Percentiles rank a stretch among this genome's conserved stretches.
These are phyloP conservation scores for Plasmodium vivax DNA, from an alignment of 169 alveolate species.

Conservation along the genomic window DNA sequence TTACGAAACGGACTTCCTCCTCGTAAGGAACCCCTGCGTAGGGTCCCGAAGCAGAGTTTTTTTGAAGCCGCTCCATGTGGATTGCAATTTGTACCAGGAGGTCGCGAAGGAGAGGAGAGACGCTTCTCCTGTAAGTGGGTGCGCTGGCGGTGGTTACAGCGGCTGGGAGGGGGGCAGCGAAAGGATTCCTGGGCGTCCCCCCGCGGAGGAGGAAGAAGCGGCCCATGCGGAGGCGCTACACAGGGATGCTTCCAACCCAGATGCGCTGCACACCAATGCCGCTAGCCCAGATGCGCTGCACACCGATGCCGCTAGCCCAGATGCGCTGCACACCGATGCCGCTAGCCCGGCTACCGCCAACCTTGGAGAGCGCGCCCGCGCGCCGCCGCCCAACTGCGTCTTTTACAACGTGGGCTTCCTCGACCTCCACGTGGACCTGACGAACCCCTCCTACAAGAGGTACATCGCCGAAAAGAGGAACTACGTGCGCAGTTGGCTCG, in stretches of 20 bases:
- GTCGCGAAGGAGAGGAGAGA: background rate
- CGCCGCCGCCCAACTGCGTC: background rate
- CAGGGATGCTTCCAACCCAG: background rate
- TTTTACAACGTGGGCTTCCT: constrained; percentile 67
- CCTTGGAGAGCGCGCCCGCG: background rate
- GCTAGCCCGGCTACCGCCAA: background rate
- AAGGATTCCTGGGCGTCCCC: background rate
- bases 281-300: background rate
- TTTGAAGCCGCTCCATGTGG: constrained; percentile 58
- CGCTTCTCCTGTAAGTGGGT: background rate
- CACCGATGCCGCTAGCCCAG: background rate
- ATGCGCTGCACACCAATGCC: background rate
- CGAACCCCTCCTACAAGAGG: constrained; percentile 33
- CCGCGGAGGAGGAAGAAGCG: background rate
- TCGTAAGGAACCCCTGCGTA: constrained; percentile 17
- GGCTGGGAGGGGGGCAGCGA: background rate
- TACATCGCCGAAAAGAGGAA: constrained; percentile 58
- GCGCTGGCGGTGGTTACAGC: background rate
- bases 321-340: background rate
- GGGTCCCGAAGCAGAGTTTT: background rate
- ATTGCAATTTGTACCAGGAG: background rate
- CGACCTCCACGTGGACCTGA: constrained; percentile 26
- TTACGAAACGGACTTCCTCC: constrained; percentile 56
- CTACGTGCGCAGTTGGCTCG: constrained; percentile 60
- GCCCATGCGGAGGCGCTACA: background rate